Base-by-base conservation (phyloP, 805 yeast species). In the Pichia nanzhaoensis region DNA sequence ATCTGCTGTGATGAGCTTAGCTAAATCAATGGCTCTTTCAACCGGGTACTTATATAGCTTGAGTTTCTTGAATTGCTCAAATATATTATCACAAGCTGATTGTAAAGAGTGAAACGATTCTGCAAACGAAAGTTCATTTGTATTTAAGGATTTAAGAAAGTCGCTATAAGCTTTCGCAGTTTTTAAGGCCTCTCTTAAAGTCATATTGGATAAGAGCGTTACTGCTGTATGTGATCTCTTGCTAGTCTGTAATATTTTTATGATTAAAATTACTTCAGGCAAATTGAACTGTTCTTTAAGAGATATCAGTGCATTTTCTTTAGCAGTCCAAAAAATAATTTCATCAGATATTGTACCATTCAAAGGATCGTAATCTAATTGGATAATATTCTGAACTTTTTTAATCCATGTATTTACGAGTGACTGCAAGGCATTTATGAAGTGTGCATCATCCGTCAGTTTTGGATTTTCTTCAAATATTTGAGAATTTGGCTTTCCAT, bases 201-300 rank as follows among this genome's bases (percentile, higher is more conserved):
- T 86, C 2, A 84, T 78, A 55, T 86, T 95, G 5, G 87, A 76
- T 30, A 75, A 66, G 54, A 85, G 82, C 31, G 83, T 73, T n/a
- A 78, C 75, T 0, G 90, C 81, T 1, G 87, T 81, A 58, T 85
- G 95, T 56, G 81, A 85, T 51, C 97, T 69, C 53, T 85, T 89
- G 2, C 89, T 88, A 14, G 72, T 65, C 48, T 77, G 75, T 45
- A 90, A 67, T 0, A 84, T 66, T 1, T 74, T 77, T 13, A 88
- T 61, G 0, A 93, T 78, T 8, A 74, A 59, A 18, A 62, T 65
- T 1, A 87, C 75, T 31, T 77, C 80, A 0, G 71, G 69, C 1
- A 76, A 66, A 3, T 69, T 60, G 1, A 85, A 61, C 56, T 88
- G 95, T 1, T 68, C 67, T 43, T 76, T 74, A 1, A 85, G 69